Evolutionary conservation across 1,284 basidiomycete species (phyloP), one percentile per base, ranked within the genome.

Genomic region (Malassezia caprae): DNA sequence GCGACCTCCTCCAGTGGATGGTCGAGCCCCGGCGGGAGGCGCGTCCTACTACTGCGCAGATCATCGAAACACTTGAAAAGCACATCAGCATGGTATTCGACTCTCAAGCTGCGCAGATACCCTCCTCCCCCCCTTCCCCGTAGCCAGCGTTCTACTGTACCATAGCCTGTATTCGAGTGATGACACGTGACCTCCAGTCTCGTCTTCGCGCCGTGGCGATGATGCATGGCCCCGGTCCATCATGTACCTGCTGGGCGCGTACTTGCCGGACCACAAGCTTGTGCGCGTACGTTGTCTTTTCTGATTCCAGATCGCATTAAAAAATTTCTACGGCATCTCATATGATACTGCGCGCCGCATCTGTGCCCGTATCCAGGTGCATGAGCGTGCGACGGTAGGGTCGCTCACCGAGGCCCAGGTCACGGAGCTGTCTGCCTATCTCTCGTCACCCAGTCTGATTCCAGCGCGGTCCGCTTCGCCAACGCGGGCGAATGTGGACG

Each of bases 361-460:
- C 30, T 91, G 90, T 75, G 88, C 90, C 4, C 86, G 90, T 55
- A 81, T 90, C 41, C 85, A 86, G 69, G 84, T 93, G 56, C 88
- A 93, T 76, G 73, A 76, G 78, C 80, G 80, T 52, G 84, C 85
- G 76, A 83, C 82, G 73, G 81, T 93, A 58, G 80, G 80, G 48
- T 81, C 87, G 68, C 78, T 93, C 24, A 83, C 85, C 11, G 83
- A 87, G 24, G 78, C 81, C 26, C 89, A 93, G 79, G 79, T 89
- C 53, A 90, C 87, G 13, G 80, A 83, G 32, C 80, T 93, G 15
- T 84, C 88, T 10, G 87, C 90, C 11, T 89, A 90, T 76, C 82
- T 93, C 12, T 89, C 88, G 1, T 87, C 88, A 0, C 89, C 89
- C 0, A 77, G 81, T 24, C 13, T 78, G 80, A 11, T 80, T 81